These are phyloP conservation scores for Mycena pura DNA, from an alignment of 768 basidiomycete genomes.

Conservation along the genomic window DNA sequence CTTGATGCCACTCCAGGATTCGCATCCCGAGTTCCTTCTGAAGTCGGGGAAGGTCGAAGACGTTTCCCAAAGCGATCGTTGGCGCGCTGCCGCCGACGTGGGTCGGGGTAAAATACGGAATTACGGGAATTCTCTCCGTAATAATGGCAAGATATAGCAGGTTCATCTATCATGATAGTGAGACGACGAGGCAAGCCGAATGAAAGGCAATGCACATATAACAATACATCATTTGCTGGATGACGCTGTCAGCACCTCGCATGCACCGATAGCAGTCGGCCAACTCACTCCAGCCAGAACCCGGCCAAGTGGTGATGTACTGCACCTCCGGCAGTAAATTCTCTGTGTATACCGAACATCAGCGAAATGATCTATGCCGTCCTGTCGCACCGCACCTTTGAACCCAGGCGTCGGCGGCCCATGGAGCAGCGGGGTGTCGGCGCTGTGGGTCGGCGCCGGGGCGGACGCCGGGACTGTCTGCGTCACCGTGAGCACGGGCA, in stretches of 20 bases:
- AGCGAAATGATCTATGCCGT: background rate
- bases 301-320: constrained; percentile 54
- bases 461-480: too few relatives aligned
- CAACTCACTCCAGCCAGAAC: constrained; percentile 50
- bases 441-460: background rate
- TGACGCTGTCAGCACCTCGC: background rate
- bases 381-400: constrained; percentile 33
- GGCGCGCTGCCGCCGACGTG: constrained; percentile 34
- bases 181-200: background rate
- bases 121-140: constrained; percentile 40
- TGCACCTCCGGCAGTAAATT: constrained; percentile 51
- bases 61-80: constrained; percentile 28
- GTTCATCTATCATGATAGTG: constrained; percentile 33
- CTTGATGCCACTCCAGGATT: constrained; percentile 45
- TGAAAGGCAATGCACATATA: constrained; percentile 32
- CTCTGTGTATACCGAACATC: constrained; percentile 34
- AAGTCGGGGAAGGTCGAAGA: constrained; percentile 42
- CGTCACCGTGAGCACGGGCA: constrained; percentile 14
- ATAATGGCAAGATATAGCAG: constrained; percentile 43
- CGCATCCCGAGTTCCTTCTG: constrained; percentile 32
- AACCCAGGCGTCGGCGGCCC: constrained; percentile 51
- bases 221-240: constrained; percentile 56
- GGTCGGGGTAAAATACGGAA: constrained; percentile 42
- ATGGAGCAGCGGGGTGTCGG: constrained; percentile 5
- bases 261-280: background rate